Percentiles rank a stretch among this genome's conserved stretches.
phyloP scores from a whole-genome alignment of 441 rosid species.

The Viola pubescens region DNA sequence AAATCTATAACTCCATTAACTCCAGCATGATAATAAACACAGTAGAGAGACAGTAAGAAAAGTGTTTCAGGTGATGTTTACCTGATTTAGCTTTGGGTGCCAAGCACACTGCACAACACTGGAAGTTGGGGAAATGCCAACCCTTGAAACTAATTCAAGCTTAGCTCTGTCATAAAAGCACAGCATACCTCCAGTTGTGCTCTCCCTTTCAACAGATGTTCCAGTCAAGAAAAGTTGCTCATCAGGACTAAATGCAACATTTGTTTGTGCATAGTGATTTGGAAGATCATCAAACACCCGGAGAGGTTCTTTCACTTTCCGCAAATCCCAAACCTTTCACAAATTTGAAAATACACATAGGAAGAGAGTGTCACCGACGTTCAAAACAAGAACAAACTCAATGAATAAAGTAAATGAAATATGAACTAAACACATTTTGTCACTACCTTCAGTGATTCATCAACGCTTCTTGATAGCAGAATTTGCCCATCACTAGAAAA shows the following conservation, averaged over 20 bases:
- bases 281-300: slow-evolving; percentile 80
- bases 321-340: slow-evolving; percentile 88
- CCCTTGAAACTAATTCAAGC: slow-evolving; percentile 83
- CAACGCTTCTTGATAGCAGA: slow-evolving; percentile 82
- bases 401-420: slow-evolving; percentile 7
- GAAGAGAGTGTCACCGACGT: slow-evolving; percentile 3
- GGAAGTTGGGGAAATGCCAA: slow-evolving; percentile 75
- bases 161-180: slow-evolving; percentile 78
- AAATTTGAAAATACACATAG: slow-evolving; percentile 13
- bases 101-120: slow-evolving; percentile 92
- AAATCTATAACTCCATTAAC: background rate
- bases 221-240: slow-evolving; percentile 88
- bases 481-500: slow-evolving; percentile 79
- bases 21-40: background rate
- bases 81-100: slow-evolving; percentile 98
- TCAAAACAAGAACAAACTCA: slow-evolving; percentile 6
- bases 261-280: slow-evolving; percentile 86
- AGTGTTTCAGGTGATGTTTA: slow-evolving; percentile 19
- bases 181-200: slow-evolving; percentile 70
- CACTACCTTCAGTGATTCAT: slow-evolving; percentile 78
- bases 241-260: slow-evolving; percentile 82
- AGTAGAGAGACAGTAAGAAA: background rate
- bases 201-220: slow-evolving; percentile 86
- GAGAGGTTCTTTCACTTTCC: slow-evolving; percentile 64
- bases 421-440: slow-evolving; percentile 8